Percentiles rank a stretch among this genome's conserved stretches.
Conservation (phyloP, 345 rosid species). For the Bretschneidera sinensis region DNA sequence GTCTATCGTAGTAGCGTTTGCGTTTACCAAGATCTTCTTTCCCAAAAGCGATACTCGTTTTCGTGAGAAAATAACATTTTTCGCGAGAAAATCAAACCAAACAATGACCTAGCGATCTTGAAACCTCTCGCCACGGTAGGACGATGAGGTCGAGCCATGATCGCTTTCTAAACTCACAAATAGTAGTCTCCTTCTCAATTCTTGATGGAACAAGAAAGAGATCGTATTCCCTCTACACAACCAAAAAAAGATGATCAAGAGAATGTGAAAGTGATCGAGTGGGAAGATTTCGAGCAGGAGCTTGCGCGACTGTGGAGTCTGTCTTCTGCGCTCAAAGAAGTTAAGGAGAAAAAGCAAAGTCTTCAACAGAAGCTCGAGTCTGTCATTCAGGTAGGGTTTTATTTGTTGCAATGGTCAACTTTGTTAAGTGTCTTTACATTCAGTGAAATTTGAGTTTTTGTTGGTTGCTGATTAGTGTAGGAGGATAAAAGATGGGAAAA, state of each 20-base stretch:
- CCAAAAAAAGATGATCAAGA: slow-evolving; percentile 24
- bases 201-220: slow-evolving; percentile 40
- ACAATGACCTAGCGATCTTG: slow-evolving; percentile 22
- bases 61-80: slow-evolving; percentile 11
- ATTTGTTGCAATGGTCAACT: neutral
- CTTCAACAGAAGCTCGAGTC: slow-evolving; percentile 57
- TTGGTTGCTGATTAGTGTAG: neutral
- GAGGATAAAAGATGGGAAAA: neutral
- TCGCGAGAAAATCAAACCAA: too few relatives aligned
- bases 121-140: slow-evolving; percentile 14
- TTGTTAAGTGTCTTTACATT: slow-evolving; percentile 13
- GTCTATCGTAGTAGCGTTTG: too few relatives aligned
- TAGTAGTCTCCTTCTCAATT: slow-evolving; percentile 26
- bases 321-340: slow-evolving; percentile 67
- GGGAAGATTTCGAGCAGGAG: slow-evolving; percentile 95
- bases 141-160: slow-evolving; percentile 46
- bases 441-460: neutral
- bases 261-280: slow-evolving; percentile 50
- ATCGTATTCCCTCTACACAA: slow-evolving; percentile 11
- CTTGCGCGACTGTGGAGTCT: slow-evolving; percentile 81
- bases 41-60: too few relatives aligned
- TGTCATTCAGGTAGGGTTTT: slow-evolving; percentile 61
- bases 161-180: slow-evolving; percentile 21
- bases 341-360: slow-evolving; percentile 50
- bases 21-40: too few relatives aligned